Conservation (phyloP, 345 rosid genomes). For the Populus tremula region DNA sequence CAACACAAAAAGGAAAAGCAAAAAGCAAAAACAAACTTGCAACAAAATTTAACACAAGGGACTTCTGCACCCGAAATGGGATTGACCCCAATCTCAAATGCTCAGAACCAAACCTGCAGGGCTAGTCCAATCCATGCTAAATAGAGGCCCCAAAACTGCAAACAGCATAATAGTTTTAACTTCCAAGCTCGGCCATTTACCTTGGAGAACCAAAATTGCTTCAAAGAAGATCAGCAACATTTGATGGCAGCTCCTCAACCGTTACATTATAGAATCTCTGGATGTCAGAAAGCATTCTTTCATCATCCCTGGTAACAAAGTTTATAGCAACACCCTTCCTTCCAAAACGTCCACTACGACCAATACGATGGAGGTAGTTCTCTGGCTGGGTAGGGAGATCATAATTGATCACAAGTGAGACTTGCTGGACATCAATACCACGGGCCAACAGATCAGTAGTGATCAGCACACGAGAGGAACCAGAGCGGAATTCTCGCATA, state of each 20-base stretch:
- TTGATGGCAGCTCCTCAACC: constrained; percentile 22
- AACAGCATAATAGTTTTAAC: not conserved
- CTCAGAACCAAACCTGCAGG: not conserved
- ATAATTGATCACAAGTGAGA: constrained; percentile 78
- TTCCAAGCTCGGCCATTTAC: constrained; percentile 10
- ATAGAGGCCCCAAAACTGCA: not conserved
- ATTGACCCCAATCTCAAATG: constrained; percentile 9
- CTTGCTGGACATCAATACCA: constrained; percentile 92
- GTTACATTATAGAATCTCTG: constrained; percentile 17
- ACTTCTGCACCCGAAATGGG: constrained; percentile 10
- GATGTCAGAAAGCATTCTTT: constrained; percentile 24
- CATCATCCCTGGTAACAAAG: constrained; percentile 26
- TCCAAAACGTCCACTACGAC: constrained; percentile 83
- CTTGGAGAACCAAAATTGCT: constrained; percentile 10
- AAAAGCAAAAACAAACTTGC: constrained; percentile 9
- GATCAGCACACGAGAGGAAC: constrained; percentile 82
- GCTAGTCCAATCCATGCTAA: not conserved
- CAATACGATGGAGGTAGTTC: constrained; percentile 82
- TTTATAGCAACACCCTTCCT: constrained; percentile 74
- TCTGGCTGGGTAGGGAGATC: constrained; percentile 89
- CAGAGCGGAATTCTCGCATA: constrained; percentile 81
- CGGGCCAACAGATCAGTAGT: constrained; percentile 83
- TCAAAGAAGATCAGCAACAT: constrained; percentile 29
- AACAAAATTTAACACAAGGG: constrained; percentile 18
- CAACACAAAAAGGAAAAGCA: not conserved